phyloP scores from a whole-genome alignment of 805 yeast genomes.

The Wickerhamiella spandovensis region DNA sequence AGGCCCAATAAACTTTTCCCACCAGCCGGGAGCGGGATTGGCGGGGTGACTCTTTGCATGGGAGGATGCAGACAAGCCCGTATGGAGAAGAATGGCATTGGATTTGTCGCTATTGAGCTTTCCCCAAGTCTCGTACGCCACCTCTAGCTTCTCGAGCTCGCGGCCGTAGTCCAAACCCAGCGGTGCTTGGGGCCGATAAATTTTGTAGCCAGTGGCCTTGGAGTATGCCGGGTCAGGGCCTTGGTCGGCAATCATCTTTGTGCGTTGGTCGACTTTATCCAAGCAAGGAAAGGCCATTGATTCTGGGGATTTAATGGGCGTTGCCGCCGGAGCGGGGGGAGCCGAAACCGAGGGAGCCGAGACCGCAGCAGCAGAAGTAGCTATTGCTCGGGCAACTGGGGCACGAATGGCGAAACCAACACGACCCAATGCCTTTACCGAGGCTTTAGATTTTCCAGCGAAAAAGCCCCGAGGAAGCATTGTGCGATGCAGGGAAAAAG shows the following conservation, averaged over 20 bases:
- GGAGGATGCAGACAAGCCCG: constrained; percentile 86
- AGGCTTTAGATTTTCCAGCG: neutral
- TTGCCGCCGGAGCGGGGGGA: neutral
- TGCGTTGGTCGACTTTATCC: constrained; percentile 50
- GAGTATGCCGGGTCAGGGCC: constrained; percentile 85
- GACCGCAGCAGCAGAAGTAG: neutral
- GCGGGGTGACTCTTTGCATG: constrained; percentile 74
- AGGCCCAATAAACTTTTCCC: constrained; percentile 90
- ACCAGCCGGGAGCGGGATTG: constrained; percentile 76
- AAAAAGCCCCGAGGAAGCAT: neutral
- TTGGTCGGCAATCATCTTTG: constrained; percentile 29
- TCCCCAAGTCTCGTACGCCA: constrained; percentile 97
- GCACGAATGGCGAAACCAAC: neutral
- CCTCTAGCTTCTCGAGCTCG: constrained; percentile 50
- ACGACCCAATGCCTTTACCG: neutral
- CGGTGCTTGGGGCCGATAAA: constrained; percentile 8
- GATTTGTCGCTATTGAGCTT: constrained; percentile 43
- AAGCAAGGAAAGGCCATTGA: constrained; percentile 58
- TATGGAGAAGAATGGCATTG: constrained; percentile 71
- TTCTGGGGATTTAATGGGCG: neutral
- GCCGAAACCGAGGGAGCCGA: neutral
- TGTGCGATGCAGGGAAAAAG: neutral
- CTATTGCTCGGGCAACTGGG: neutral
- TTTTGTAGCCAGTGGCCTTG: constrained; percentile 52
- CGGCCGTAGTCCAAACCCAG: constrained; percentile 60